These are phyloP conservation scores for Thalassiosira ordinaria DNA, from an alignment of 352 stramenopile species.

Conservation along the genomic window DNA sequence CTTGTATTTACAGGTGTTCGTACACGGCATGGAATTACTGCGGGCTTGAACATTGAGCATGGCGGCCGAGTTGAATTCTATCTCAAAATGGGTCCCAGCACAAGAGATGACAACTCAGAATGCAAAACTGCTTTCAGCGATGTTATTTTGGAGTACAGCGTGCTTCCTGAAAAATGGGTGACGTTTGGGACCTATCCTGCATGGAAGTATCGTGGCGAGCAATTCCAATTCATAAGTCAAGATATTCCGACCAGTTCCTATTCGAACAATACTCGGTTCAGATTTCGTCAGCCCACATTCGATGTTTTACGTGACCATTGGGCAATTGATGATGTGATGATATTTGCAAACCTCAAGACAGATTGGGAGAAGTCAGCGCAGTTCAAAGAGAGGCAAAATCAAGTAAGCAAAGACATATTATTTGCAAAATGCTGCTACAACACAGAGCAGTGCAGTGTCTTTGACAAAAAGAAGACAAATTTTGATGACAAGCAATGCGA, in stretches of 20 bases:
- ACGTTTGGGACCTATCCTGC: slow-evolving; percentile 23
- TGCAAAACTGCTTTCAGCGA: too few relatives aligned
- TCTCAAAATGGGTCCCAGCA: slow-evolving; percentile 51
- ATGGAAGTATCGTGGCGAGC: slow-evolving; percentile 42
- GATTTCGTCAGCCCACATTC: slow-evolving; percentile 38
- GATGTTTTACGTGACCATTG: slow-evolving; percentile 44
- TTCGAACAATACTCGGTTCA: slow-evolving; percentile 37
- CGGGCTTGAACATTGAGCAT: slow-evolving; percentile 32
- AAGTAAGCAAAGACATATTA: slow-evolving; percentile 12
- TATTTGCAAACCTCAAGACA: slow-evolving; percentile 27
- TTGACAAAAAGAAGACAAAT: slow-evolving; percentile 43
- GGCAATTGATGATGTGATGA: slow-evolving; percentile 50
- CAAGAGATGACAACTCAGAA: too few relatives aligned
- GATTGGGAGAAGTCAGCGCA: slow-evolving; percentile 24
- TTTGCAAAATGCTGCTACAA: slow-evolving; percentile 39
- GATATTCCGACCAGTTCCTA: slow-evolving; percentile 23
- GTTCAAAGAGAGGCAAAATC: slow-evolving; percentile 16
- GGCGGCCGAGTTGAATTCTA: slow-evolving; percentile 49
- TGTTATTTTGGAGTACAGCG: slow-evolving; percentile 41
- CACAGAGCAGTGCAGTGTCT: slow-evolving; percentile 36
- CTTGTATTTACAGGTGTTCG: slow-evolving; percentile 45
- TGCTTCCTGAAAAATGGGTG: slow-evolving; percentile 6
- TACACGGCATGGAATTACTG: slow-evolving; percentile 30
- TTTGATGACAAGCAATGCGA: slow-evolving; percentile 32
- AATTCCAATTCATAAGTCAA: slow-evolving; percentile 42